Conservation (phyloP, 2,329 filamentous ascomycete genomes). For the Neurospora sp. region DNA sequence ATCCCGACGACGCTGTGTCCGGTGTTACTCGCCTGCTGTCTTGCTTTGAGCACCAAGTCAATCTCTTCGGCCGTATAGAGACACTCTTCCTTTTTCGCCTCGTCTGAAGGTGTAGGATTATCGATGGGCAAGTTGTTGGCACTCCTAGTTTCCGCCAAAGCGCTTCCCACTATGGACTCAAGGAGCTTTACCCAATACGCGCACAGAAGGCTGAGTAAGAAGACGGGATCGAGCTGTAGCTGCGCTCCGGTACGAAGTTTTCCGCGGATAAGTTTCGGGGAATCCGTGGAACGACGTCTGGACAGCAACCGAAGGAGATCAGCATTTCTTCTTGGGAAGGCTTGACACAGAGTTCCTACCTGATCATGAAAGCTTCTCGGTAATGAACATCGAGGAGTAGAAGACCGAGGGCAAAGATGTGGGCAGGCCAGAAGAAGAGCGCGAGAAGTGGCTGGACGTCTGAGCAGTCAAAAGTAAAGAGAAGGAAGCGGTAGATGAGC, state of each 20-base stretch:
- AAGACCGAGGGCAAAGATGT: not conserved
- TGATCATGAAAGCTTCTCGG: not conserved
- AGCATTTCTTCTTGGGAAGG: not conserved
- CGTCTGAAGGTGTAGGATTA: not conserved
- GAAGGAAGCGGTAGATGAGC: not conserved
- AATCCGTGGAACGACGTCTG: not conserved
- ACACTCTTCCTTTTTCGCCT: not conserved
- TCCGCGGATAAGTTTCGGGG: not conserved
- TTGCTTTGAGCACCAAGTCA: not conserved
- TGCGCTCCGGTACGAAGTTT: not conserved
- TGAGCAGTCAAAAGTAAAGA: not conserved
- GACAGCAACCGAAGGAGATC: not conserved
- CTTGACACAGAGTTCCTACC: not conserved
- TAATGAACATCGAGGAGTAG: not conserved
- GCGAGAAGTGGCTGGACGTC: not conserved
- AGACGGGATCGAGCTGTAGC: not conserved
- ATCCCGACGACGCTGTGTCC: not conserved
- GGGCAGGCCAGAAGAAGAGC: not conserved
- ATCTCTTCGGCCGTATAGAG: not conserved
- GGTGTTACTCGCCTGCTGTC: not conserved
- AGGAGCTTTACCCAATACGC: not conserved
- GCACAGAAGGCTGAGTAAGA: not conserved
- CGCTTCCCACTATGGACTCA: not conserved
- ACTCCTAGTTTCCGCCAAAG: not conserved
- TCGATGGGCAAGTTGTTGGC: not conserved